A percentile compares a stretch with the other conserved stretches of the same genome.
phyloP scores from a whole-genome alignment of 495 filamentous ascomycete species.

The Darksidea phi region DNA sequence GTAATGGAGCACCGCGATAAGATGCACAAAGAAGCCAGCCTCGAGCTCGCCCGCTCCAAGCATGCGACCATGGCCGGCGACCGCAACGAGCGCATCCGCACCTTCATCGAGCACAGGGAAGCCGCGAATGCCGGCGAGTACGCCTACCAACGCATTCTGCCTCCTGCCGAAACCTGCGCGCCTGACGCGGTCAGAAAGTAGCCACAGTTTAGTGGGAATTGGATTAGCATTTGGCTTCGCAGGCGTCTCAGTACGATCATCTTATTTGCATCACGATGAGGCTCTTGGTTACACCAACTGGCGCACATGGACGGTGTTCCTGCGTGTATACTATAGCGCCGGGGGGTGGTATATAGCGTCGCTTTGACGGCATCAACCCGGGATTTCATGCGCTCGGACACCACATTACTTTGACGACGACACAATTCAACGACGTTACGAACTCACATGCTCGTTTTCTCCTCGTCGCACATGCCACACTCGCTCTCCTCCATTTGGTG shows the following conservation, averaged over 20 bases:
- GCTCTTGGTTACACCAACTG: neutral
- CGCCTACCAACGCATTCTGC: slow-evolving; percentile 35
- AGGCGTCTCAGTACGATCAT: neutral
- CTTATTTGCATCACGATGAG: neutral
- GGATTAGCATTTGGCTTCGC: neutral
- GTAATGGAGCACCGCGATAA: slow-evolving; percentile 63
- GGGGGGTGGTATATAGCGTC: neutral
- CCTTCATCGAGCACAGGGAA: slow-evolving; percentile 57
- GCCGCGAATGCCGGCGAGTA: slow-evolving; percentile 33
- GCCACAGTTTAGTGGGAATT: neutral
- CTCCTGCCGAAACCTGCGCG: slow-evolving; percentile 36
- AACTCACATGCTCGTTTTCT: neutral
- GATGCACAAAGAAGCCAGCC: slow-evolving; percentile 60
- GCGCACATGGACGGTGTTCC: neutral
- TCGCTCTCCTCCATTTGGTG: no score
- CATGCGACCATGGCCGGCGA: slow-evolving; percentile 49
- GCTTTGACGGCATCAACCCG: slow-evolving; percentile 5
- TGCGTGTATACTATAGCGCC: neutral
- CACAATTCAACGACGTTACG: neutral
- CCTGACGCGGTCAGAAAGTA: slow-evolving; percentile 25
- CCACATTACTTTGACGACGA: slow-evolving; percentile 1
- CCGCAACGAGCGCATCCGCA: slow-evolving; percentile 64
- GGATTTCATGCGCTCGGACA: slow-evolving; percentile 5
- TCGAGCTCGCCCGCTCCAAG: slow-evolving; percentile 59
- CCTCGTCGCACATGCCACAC: no score